Base-by-base conservation (phyloP, 225 moss, liverwort and hornwort species). In the Polytrichum formosum region DNA sequence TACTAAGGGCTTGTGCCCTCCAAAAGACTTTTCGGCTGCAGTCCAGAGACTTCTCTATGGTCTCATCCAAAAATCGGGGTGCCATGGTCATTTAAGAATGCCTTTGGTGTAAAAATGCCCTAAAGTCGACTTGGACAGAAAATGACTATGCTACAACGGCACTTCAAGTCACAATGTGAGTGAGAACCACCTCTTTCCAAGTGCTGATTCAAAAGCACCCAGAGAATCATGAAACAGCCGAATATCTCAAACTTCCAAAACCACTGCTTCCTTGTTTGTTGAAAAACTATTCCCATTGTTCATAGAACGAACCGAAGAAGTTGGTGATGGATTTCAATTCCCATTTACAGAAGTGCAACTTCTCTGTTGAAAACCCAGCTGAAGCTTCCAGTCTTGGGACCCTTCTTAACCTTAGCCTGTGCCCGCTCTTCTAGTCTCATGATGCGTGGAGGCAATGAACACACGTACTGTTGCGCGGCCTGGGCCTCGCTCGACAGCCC, bases 351-450 rank as follows among this genome's bases (percentile, higher is more conserved):
- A 20, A 94, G 76, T 21, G 72, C 69, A 55, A 94, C 92, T 72
- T 92, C 90, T 53, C 88, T 87, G 82, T 87, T 88, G 74, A 92
- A 92, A 64, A 94, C 83, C 94, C 94, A 94, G 74, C 90, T 92
- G 67, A 94, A 87, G 56, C 69, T 74, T 7, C 83, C 90, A 7
- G 21, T 87, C 85, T 79, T 84, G 1, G 90, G 81, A 28, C 85
- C 76, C 76, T 88, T 94, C 88, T 82, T 94, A 63, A 82, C 75
- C 76, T 90, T 94, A 20, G 83, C 23, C 69, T 88, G 80, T 5
- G 90, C 86, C 46, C 91, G 84, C 64, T 91, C 90, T 64, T 86
- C 92, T 69, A 94, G 73, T 76, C 75, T 94, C 77, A 86, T 79
- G 76, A 94, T 92, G 75, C 93, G 90, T 22, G 85, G 90, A 2